phyloP scores from a whole-genome alignment of 2,329 filamentous ascomycete genomes.

The Trichoderma sp. region DNA sequence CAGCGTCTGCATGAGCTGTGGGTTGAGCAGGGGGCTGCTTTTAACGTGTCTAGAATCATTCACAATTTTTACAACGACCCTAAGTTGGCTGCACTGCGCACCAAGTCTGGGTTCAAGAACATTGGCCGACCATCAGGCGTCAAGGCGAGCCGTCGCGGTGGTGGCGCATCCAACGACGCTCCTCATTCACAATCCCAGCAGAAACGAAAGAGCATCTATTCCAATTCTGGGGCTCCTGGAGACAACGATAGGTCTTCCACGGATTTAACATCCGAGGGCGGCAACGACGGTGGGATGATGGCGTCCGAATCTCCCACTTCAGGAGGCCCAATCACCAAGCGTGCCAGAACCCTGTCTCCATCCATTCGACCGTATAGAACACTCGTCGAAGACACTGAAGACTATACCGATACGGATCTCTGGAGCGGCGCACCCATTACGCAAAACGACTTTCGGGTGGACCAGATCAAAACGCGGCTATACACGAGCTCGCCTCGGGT shows the following conservation, averaged over 20 bases:
- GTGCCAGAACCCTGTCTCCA: constrained; percentile 26
- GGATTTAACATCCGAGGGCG: constrained; percentile 29
- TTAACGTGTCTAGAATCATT: constrained; percentile 50
- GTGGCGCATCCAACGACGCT: constrained; percentile 25
- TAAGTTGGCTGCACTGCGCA: constrained; percentile 48
- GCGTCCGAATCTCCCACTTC: constrained; percentile 16
- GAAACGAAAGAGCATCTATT: constrained; percentile 36
- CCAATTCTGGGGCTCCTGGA: constrained; percentile 28
- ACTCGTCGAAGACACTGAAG: background rate
- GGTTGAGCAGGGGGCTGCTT: constrained; percentile 41
- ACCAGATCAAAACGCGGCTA: constrained; percentile 49
- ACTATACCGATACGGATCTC: constrained; percentile 45
- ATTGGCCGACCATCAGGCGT: constrained; percentile 55
- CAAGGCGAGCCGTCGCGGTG: constrained; percentile 32
- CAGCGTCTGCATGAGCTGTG: constrained; percentile 54
- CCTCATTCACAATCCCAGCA: constrained; percentile 23
- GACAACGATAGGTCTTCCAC: constrained; percentile 28
- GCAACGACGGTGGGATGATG: constrained; percentile 15
- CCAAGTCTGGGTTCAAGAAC: constrained; percentile 54
- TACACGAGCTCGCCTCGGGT: constrained; percentile 46
- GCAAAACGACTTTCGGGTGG: constrained; percentile 49
- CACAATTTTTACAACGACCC: constrained; percentile 56
- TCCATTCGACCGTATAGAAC: background rate
- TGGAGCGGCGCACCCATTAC: constrained; percentile 45
- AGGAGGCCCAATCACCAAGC: constrained; percentile 25